Percentiles rank a stretch among this genome's conserved stretches.
Evolutionary conservation across 2,329 filamentous ascomycete genomes (phyloP).

Genomic region (Peltaster fructicola): DNA sequence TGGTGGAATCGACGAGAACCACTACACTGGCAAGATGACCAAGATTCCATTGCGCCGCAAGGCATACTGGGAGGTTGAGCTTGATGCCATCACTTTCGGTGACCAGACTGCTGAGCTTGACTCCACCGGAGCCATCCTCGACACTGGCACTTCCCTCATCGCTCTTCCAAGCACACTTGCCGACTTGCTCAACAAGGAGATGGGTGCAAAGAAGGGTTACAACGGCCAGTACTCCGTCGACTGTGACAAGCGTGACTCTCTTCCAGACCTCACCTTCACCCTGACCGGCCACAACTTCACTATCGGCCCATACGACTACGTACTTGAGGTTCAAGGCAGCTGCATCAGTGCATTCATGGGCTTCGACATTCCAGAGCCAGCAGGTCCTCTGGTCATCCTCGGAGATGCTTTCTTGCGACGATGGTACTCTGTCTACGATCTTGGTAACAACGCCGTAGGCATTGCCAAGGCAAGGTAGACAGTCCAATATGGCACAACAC

Average conservation of each 20-base stretch:
- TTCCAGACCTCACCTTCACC: slow-evolving; percentile 84
- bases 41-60: slow-evolving; percentile 93
- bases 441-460: slow-evolving; percentile 75
- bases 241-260: slow-evolving; percentile 61
- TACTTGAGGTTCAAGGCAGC: slow-evolving; percentile 82
- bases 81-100: slow-evolving; percentile 81
- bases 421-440: slow-evolving; percentile 93
- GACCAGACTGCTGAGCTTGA: slow-evolving; percentile 76
- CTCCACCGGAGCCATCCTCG: slow-evolving; percentile 86
- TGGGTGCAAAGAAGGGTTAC: slow-evolving; percentile 93
- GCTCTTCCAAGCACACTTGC: slow-evolving; percentile 80
- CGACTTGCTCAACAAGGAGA: slow-evolving; percentile 91
- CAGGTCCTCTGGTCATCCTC: slow-evolving; percentile 83
- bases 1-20: slow-evolving; percentile 67
- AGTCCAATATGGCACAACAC: neutral
- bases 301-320: slow-evolving; percentile 79
- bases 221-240: slow-evolving; percentile 94
- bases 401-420: slow-evolving; percentile 68
- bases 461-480: slow-evolving; percentile 64
- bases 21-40: slow-evolving; percentile 71
- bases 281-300: slow-evolving; percentile 85
- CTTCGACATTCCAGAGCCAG: slow-evolving; percentile 68
- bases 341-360: slow-evolving; percentile 98
- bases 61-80: slow-evolving; percentile 99
- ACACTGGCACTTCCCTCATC: slow-evolving; percentile 96